These are phyloP conservation scores for Cladosporium sphaerospermum DNA, from an alignment of 2,329 filamentous ascomycete species.

Conservation along the genomic window DNA sequence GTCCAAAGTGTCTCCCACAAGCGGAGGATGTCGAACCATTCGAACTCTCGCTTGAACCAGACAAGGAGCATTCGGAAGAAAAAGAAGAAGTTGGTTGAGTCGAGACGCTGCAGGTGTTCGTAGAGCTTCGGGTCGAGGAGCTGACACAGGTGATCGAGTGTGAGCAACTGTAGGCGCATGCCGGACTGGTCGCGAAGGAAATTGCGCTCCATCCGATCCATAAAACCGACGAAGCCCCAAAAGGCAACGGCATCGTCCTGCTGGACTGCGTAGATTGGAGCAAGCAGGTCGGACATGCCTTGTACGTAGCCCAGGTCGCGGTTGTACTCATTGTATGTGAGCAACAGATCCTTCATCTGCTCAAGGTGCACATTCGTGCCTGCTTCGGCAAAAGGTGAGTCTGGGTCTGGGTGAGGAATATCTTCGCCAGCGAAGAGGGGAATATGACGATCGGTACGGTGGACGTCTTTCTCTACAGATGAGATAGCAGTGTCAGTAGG, in stretches of 20 bases:
- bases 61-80: slow-evolving; percentile 99
- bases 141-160: slow-evolving; percentile 89
- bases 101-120: slow-evolving; percentile 77
- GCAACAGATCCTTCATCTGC: slow-evolving; percentile 97
- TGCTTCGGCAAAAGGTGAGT: slow-evolving; percentile 84
- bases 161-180: slow-evolving; percentile 86
- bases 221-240: slow-evolving; percentile 93
- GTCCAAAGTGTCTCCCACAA: slow-evolving; percentile 96
- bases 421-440: slow-evolving; percentile 96
- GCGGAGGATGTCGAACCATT: slow-evolving; percentile 77
- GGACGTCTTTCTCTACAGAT: slow-evolving; percentile 88
- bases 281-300: slow-evolving; percentile 95
- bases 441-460: slow-evolving; percentile 89
- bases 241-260: slow-evolving; percentile 97
- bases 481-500: slow-evolving; percentile 43
- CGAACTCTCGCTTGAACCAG: slow-evolving; percentile 98
- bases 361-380: slow-evolving; percentile 97
- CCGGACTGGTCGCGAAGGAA: slow-evolving; percentile 93
- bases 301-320: slow-evolving; percentile 93
- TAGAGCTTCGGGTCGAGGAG: slow-evolving; percentile 96
- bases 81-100: slow-evolving; percentile 99
- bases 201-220: slow-evolving; percentile 97
- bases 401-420: slow-evolving; percentile 90
- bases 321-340: slow-evolving; percentile 98
- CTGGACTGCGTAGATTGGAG: slow-evolving; percentile 92